Evolutionary conservation across 164 flowering plant genomes (phyloP).

Genomic region (Vitis rupestris): DNA sequence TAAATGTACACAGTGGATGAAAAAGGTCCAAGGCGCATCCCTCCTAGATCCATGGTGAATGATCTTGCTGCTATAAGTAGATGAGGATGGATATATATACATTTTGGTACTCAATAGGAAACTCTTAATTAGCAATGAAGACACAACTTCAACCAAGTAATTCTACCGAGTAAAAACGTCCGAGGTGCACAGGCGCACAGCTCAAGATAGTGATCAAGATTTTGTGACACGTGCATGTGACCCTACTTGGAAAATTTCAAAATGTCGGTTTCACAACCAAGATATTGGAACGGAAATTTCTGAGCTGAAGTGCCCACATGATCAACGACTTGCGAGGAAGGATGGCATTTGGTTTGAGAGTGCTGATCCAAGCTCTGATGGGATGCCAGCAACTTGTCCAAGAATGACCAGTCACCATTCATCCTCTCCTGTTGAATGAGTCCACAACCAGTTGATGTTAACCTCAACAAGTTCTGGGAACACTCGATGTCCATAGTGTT

Average conservation of each 20-base stretch:
- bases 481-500: constrained; percentile 44
- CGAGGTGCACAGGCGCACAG: too few relatives aligned
- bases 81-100: too few relatives aligned
- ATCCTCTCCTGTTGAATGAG: constrained; percentile 23
- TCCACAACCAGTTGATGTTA: constrained; percentile 17
- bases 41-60: too few relatives aligned
- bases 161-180: too few relatives aligned
- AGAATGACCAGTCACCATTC: constrained; percentile 65
- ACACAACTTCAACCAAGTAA: too few relatives aligned
- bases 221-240: too few relatives aligned
- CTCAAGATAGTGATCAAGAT: too few relatives aligned
- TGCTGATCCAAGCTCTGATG: constrained; percentile 38
- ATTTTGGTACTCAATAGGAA: too few relatives aligned
- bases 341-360: constrained; percentile 19
- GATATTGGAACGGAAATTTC: constrained; percentile 47
- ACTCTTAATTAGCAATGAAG: too few relatives aligned
- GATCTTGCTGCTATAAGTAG: too few relatives aligned
- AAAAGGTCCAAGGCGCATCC: too few relatives aligned
- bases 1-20: too few relatives aligned
- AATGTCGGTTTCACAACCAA: constrained; percentile 40
- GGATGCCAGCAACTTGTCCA: constrained; percentile 77
- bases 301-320: constrained; percentile 25
- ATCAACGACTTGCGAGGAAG: constrained; percentile 21
- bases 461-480: constrained; percentile 39
- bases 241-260: constrained; percentile 48